phyloP scores from a whole-genome alignment of 2,329 filamentous ascomycete species.

The Cladosporium austrohemisphaericum region DNA sequence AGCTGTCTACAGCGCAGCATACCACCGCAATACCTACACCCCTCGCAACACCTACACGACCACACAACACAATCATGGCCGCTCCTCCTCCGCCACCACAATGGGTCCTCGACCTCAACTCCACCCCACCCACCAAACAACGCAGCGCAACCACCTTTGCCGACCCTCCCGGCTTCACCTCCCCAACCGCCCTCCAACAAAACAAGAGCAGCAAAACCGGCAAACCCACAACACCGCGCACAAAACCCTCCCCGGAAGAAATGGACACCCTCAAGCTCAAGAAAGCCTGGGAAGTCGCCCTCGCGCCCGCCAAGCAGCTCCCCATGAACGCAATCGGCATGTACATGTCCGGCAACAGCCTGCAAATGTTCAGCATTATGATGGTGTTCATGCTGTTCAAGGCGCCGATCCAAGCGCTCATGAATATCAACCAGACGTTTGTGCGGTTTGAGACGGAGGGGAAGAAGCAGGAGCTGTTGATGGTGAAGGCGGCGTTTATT shows the following conservation, averaged over 20 bases:
- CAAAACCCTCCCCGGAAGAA: conserved; percentile 71
- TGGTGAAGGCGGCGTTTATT: conserved; percentile 84
- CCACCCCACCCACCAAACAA: conserved; percentile 61
- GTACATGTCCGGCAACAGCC: conserved; percentile 99
- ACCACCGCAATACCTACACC: too few relatives aligned
- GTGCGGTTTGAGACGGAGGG: conserved; percentile 81
- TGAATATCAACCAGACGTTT: conserved; percentile 83
- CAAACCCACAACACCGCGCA: conserved; percentile 46
- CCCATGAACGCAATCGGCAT: conserved; percentile 99
- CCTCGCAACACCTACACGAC: neutral
- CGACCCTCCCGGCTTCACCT: conserved; percentile 81
- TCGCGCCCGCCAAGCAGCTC: conserved; percentile 87
- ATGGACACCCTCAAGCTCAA: conserved; percentile 96
- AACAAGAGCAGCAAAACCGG: conserved; percentile 16
- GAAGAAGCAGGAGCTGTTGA: conserved; percentile 68
- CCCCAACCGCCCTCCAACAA: conserved; percentile 33
- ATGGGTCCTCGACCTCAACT: conserved; percentile 81
- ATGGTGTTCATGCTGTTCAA: conserved; percentile 99
- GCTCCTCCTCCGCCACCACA: conserved; percentile 55
- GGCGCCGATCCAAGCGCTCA: conserved; percentile 80
- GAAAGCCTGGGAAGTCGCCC: conserved; percentile 96
- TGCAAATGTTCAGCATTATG: conserved; percentile 99
- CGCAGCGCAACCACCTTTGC: conserved; percentile 65
- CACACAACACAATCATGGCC: conserved; percentile 1
- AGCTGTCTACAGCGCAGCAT: neutral